Conservation (phyloP, 129 eudicot species). For the Saussurea involucrata region DNA sequence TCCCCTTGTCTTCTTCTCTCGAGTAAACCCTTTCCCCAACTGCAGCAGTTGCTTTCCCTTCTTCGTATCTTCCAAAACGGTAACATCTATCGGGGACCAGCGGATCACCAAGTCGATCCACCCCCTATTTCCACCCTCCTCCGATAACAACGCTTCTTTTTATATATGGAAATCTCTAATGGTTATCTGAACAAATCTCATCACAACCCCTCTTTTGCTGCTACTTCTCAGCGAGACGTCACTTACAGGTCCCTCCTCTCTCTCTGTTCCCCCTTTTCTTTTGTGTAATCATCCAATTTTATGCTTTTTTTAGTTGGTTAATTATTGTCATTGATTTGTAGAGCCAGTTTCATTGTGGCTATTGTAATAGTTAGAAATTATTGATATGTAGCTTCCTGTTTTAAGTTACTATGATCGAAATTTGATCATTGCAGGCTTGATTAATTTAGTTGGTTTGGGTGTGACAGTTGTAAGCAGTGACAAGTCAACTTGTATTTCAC, state of each 20-base stretch:
- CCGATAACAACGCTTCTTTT: not conserved
- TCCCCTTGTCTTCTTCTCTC: not conserved
- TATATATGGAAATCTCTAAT: conserved; percentile 37
- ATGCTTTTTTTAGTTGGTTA: not conserved
- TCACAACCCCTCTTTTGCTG: conserved; percentile 33
- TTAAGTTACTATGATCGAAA: not conserved
- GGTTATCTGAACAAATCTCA: conserved; percentile 22
- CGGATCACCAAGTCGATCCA: not conserved
- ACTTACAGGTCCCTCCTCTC: conserved; percentile 37
- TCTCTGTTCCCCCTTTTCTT: not conserved
- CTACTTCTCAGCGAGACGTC: conserved; percentile 58
- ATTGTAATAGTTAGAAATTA: not conserved
- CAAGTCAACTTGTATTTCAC: not conserved
- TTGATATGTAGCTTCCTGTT: not conserved
- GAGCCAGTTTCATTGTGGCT: not conserved
- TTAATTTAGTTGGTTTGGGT: not conserved
- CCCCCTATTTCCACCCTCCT: not conserved
- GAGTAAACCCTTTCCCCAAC: not conserved
- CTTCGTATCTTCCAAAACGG: not conserved
- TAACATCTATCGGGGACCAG: not conserved
- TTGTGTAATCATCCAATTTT: not conserved
- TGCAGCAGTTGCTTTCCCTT: not conserved
- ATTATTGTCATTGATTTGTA: not conserved
- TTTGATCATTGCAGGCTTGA: conserved; percentile 8
- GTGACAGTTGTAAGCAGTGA: not conserved